Evolutionary conservation across 305 asterid species (phyloP).

Genomic region (Plantago lanceolata): DNA sequence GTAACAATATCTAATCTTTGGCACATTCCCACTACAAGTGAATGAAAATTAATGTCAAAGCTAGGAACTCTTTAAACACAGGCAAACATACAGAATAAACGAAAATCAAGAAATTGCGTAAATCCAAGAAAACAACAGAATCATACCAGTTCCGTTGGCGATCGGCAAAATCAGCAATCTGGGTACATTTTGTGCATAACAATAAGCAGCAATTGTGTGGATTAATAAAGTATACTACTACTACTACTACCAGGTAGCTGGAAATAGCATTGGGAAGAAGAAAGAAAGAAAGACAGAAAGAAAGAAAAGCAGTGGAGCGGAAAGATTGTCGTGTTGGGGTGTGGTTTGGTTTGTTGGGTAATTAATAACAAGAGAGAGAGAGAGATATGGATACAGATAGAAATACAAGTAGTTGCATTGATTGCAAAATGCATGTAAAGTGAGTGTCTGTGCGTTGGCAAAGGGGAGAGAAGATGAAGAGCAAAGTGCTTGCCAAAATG

Average conservation of each 20-base stretch:
- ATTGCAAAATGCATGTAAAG: constrained; percentile 10
- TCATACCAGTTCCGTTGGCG: neutral
- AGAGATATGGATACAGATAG: neutral
- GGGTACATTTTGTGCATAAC: neutral
- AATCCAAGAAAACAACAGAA: neutral
- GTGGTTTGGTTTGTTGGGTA: neutral
- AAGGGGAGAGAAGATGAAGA: neutral
- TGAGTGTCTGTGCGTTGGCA: neutral
- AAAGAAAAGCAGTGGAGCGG: constrained; percentile 6
- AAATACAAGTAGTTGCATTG: neutral
- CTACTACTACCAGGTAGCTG: too few species aligned
- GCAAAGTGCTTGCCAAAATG: constrained; percentile 6
- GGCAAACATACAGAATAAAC: too few species aligned
- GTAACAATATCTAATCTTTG: neutral
- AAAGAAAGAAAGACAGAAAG: neutral
- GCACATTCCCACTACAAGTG: neutral
- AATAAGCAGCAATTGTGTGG: too few species aligned
- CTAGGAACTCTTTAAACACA: neutral
- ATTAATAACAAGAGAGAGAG: too few species aligned
- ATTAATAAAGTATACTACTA: too few species aligned
- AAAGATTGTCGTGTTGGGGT: neutral
- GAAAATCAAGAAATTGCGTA: too few species aligned
- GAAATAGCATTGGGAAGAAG: too few species aligned
- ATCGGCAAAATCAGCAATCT: neutral
- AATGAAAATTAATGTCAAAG: neutral